Evolutionary conservation across 768 basidiomycete species (phyloP), one percentile per base, ranked within the genome.

Genomic region (Xerocomellus dryophilus): DNA sequence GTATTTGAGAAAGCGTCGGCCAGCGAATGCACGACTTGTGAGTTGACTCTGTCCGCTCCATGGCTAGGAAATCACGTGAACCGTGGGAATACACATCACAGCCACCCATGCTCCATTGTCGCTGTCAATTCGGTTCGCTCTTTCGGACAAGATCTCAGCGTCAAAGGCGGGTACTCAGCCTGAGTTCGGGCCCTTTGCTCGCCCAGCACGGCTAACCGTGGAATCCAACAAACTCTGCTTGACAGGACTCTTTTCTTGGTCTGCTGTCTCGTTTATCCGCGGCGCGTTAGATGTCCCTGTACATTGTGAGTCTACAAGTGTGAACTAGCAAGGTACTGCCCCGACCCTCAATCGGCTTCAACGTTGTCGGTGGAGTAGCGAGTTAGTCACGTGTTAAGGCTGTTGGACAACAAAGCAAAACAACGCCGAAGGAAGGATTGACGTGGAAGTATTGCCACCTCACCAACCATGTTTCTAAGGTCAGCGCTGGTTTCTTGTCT

Each of bases 401-500:
- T 51, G 32, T 43, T 31, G 32, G 45, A 53, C 64, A 67, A 62
- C 66, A 66, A 7, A 41, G 7, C 53, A 57, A 50, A 62, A 67
- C 56, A 63, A 58, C 46, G 35, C 38, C 25, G 8, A n/a, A 36
- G 18, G 35, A 32, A 27, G 5, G 20, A 31, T 53, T 31, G 66
- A 68, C 65, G 64, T 66, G 64, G 62, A 58, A 50, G 48, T 51
- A 14, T 12, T 5, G 14, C 9, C 35, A 23, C 41, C 4, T 36
- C 47, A 34, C 23, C 32, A 14, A 49, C 36, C 18, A 75, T 78
- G 71, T 52, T 64, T 27, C 32, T 71, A 29, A 61, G 42, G 20
- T 43, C 68, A 42, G 49, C 70, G 45, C 54, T 72, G 43, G 53
- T 67, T 11, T 63, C 67, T 3, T 54, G 72, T 7, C 43, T 77